Base-by-base conservation (phyloP, 164 flowering plant genomes). In the Santalum album region DNA sequence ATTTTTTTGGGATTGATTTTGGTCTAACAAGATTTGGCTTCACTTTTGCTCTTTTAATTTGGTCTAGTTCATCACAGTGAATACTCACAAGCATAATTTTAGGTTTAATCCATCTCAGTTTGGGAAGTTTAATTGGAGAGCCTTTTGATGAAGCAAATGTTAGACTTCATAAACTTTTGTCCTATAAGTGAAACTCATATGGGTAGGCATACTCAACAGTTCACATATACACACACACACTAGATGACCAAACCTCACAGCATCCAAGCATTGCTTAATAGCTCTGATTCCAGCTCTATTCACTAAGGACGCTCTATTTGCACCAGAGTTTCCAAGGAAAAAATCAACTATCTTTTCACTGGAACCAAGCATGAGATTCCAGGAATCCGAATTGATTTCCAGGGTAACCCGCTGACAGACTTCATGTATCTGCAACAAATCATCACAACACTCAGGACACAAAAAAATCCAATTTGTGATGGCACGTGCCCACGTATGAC, bases 361-460 rank as follows among this genome's bases (percentile, higher is more conserved):
- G 53, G 75, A 80, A 39, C 66, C 72, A 45, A 86, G 74, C 61
- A 82, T 45, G 17, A 67, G 51, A 53, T 58, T 53, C 83, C 83
- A 81, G 20, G 78, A 76, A 22, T 81, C 55, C 4, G 87, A 61
- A 67, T 64, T 77, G 21, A 86, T 35, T 54, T 80, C 75, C 25
- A 79, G 60, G 18, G 69, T 51, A 54, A 75, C 72, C 11, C 64
- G 73, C 50, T 43, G 62, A 32, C 68, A 71, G 47, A 82, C 51
- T 38, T 59, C 65, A 43, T 75, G 77, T 38, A 88, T 72, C 98
- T 88, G 69, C 62, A 63, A 39, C 50, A 42, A 32, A 43, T 7
- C 55, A 53, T 17, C 26, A 49, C 2, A 44, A n/a, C 0, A 34
- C 19, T 52, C 19, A 49, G 6, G 2, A 9, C 17, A 15, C 42